These are phyloP conservation scores for Auriscalpium microsporum DNA, from an alignment of 768 basidiomycete species.

Conservation along the genomic window DNA sequence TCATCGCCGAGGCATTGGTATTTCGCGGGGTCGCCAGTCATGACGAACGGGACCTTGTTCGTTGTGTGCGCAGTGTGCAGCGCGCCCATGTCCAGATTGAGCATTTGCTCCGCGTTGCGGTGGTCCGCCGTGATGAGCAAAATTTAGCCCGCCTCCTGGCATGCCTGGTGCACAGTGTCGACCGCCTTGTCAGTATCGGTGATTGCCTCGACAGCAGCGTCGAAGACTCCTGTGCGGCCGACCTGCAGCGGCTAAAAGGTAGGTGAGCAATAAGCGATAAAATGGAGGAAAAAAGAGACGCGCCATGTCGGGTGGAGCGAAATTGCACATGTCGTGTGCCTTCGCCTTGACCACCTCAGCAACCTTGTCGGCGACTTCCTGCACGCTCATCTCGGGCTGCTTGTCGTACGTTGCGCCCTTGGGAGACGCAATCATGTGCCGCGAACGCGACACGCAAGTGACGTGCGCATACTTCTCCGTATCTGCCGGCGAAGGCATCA, in stretches of 20 bases:
- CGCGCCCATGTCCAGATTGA: conserved; percentile 70
- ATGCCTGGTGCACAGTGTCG: conserved; percentile 78
- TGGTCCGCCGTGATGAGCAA: conserved; percentile 88
- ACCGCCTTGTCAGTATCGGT: conserved; percentile 85
- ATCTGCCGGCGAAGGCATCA: conserved; percentile 33
- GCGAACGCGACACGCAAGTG: too few species aligned
- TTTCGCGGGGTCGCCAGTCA: conserved; percentile 55
- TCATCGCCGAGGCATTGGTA: conserved; percentile 45
- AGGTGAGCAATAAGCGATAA: background rate
- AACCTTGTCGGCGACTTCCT: conserved; percentile 87
- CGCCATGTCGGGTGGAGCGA: conserved; percentile 95
- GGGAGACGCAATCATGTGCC: conserved; percentile 85
- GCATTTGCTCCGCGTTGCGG: conserved; percentile 94
- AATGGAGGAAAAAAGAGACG: conserved; percentile 8
- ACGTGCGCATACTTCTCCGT: conserved; percentile 99
- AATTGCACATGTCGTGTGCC: conserved; percentile 91
- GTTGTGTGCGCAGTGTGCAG: conserved; percentile 92
- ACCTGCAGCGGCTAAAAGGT: conserved; percentile 36
- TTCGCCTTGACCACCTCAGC: conserved; percentile 66
- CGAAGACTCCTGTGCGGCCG: conserved; percentile 87
- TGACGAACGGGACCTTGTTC: conserved; percentile 86
- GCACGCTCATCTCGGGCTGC: conserved; percentile 83
- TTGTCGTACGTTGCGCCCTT: conserved; percentile 94
- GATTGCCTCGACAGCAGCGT: conserved; percentile 86
- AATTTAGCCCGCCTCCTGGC: conserved; percentile 77